phyloP scores from a whole-genome alignment of 2,329 filamentous ascomycete species.

The Neopestalotiopsis clavispora region DNA sequence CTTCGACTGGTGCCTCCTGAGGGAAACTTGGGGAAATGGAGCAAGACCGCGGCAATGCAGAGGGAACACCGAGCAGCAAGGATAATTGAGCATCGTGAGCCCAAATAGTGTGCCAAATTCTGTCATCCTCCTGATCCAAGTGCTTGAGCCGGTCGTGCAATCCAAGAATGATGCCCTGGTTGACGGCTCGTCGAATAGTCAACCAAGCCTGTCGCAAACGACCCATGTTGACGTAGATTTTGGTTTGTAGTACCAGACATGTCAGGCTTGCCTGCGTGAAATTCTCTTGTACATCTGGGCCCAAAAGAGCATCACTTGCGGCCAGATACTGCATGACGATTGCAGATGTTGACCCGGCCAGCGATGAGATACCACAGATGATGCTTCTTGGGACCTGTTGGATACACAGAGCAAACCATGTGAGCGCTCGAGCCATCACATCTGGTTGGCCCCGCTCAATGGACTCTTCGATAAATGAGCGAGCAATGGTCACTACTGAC shows the following conservation, averaged over 20 bases:
- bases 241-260: conserved; percentile 8
- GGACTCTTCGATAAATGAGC: background rate
- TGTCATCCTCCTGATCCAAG: background rate
- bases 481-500: conserved; percentile 3
- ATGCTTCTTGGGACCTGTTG: conserved; percentile 10
- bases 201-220: conserved; percentile 7
- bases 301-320: conserved; percentile 5
- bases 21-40: background rate
- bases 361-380: background rate
- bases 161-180: conserved; percentile 2
- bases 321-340: background rate
- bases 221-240: conserved; percentile 15
- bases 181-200: conserved; percentile 2
- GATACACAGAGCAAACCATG: conserved; percentile 15
- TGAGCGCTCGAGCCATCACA: conserved; percentile 6
- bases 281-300: background rate
- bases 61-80: conserved; percentile 5
- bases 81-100: conserved; percentile 9
- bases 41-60: background rate
- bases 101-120: conserved; percentile 7
- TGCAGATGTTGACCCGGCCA: background rate
- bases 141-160: background rate
- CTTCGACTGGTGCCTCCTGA: background rate
- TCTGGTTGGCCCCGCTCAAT: background rate
- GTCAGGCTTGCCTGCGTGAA: background rate